Evolutionary conservation across 768 basidiomycete species (phyloP), one percentile per base, ranked within the genome.

Genomic region (Psilocybe sp.): DNA sequence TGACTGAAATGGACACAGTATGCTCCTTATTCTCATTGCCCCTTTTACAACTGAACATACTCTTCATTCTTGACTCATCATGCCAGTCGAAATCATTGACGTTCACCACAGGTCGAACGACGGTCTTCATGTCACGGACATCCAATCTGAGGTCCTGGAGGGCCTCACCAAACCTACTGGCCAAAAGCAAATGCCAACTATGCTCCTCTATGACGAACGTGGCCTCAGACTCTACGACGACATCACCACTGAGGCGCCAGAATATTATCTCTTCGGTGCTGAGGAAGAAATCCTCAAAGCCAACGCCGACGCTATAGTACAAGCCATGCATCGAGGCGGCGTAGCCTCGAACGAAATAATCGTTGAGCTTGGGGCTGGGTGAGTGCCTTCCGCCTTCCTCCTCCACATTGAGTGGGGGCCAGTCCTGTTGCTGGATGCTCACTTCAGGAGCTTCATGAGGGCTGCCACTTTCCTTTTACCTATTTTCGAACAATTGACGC

Each of bases 321-420:
- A 69, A 28, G 68, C 74, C 46, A 92, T 93, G 87, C 81, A 89
- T 64, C 66, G 69, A 40, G 60, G 71, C 11, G 65, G 64, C 16
- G 63, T 59, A 6, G 39, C 46, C 31, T 35, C 56, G 40, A 56
- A 62, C 38, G 65, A 67, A 54, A 58, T 61, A 20, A 54, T 97
- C 6, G 75, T 98, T 37, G 95, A 98, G 63, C 78, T 98, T n/a
- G 95, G 96, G 39, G 91, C 94, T 8, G 95, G 95, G 92, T 94
- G 66, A 77, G 90, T 79, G 48, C 44, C 35, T 16, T 19, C 44
- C 15, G 41, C n/a, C n/a, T n/a, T n/a, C n/a, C n/a, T n/a, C n/a
- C n/a, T n/a, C n/a, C n/a, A n/a, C n/a, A n/a, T n/a, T n/a, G n/a
- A n/a, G n/a, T n/a, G n/a, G n/a, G n/a, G n/a, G n/a, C n/a, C n/a